Base-by-base conservation (phyloP, 208 protist species). In the Trypanosoma conorhini region DNA sequence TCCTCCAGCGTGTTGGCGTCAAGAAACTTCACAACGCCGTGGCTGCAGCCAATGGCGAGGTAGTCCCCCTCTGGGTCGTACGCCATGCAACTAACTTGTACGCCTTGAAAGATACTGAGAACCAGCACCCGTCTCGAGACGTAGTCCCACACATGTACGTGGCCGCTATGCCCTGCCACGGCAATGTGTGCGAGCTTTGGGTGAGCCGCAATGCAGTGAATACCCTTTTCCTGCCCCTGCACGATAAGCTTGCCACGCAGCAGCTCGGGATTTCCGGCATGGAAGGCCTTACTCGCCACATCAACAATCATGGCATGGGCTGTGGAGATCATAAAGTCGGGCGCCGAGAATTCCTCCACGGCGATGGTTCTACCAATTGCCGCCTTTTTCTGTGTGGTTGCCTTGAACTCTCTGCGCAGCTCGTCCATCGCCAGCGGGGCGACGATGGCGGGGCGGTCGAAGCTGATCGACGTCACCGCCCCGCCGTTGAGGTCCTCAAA, bases 401-500 rank as follows among this genome's bases (percentile, higher is more conserved):
- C 63, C 26, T 66, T 76, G 22, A 76, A 78, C 31, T 81, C 70
- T 13, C 51, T 50, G n/a, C 69, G 48, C 22, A 73, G 72, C 26
- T 89, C 82, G 24, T 85, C 75, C 42, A 79, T n/a, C 22, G 69
- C 64, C 33, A 71, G 12, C 22, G 57, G 50, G 31, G 72, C 59
- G 46, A 42, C 42, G 35, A 65, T 38, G 24, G 24, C 15, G 33
- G 79, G 74, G 9, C 76, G 69, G 62, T 96, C 91, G 67, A 98
- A 97, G 67, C 94, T 97, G 64, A 99, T 76, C 46, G 92, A 98
- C 51, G 91, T 92, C 61, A 99, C 89, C 2, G 96, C 90, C 1
- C 96, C 96, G 42, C 81, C 88, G 70, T 96, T 94, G 26, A 99
- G 81, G 57, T 98, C 94, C 65, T 99, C 97, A 71, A 98, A 98